These are phyloP conservation scores for Pyricularia pennisetigena DNA, from an alignment of 2,329 filamentous ascomycete genomes.

Conservation along the genomic window DNA sequence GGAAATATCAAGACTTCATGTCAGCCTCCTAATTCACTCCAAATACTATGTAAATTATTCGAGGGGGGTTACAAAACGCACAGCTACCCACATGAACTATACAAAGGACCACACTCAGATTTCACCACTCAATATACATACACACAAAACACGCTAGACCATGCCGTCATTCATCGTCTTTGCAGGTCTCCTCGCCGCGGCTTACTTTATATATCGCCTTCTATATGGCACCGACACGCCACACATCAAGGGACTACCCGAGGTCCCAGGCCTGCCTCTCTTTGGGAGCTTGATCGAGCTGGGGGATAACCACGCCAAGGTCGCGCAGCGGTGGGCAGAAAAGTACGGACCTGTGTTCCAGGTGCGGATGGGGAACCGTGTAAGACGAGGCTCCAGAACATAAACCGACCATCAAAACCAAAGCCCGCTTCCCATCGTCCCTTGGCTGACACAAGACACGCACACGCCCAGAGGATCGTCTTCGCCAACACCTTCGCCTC, in stretches of 20 bases:
- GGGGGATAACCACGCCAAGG: constrained; percentile 44
- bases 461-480: constrained; percentile 57
- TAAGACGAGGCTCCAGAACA: constrained; percentile 18
- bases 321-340: constrained; percentile 45
- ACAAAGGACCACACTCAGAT: background rate
- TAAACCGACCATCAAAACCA: background rate
- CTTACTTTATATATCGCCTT: background rate
- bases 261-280: constrained; percentile 16
- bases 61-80: background rate
- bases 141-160: background rate
- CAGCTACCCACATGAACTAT: background rate
- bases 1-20: too few species aligned
- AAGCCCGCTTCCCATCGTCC: too few species aligned
- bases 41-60: too few species aligned
- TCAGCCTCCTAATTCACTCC: too few species aligned
- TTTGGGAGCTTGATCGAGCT: constrained; percentile 56
- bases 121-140: too few species aligned
- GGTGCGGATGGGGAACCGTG: constrained; percentile 57
- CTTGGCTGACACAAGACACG: constrained; percentile 7
- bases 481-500: constrained; percentile 73
- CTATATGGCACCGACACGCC: background rate
- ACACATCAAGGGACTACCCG: background rate
- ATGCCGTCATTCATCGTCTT: background rate
- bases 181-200: background rate
- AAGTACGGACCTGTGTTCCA: constrained; percentile 58